Conservation (phyloP, 345 rosid species). For the Camelina neglecta region DNA sequence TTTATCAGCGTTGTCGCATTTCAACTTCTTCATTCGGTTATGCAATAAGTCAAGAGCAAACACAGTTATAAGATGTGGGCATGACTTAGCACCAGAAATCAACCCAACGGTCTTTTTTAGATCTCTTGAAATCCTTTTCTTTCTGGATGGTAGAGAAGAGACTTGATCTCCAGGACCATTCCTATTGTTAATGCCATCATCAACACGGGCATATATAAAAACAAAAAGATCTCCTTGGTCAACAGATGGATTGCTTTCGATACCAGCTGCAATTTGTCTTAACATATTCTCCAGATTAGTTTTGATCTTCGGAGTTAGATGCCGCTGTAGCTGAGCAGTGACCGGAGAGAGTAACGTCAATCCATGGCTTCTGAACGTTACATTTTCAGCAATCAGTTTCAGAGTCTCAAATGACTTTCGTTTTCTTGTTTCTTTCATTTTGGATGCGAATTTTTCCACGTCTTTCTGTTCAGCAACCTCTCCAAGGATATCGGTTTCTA, state of each 20-base stretch:
- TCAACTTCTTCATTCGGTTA: slow-evolving; percentile 60
- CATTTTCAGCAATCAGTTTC: slow-evolving; percentile 67
- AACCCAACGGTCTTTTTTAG: slow-evolving; percentile 42
- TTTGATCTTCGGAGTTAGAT: slow-evolving; percentile 74
- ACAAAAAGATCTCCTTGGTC: slow-evolving; percentile 73
- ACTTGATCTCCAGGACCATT: slow-evolving; percentile 46
- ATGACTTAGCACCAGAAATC: slow-evolving; percentile 50
- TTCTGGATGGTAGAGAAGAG: slow-evolving; percentile 37
- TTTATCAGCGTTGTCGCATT: slow-evolving; percentile 51
- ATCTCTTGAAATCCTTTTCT: slow-evolving; percentile 41
- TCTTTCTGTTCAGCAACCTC: slow-evolving; percentile 93
- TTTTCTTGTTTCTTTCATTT: slow-evolving; percentile 89
- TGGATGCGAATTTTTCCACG: slow-evolving; percentile 77
- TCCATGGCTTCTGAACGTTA: slow-evolving; percentile 73
- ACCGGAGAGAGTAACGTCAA: slow-evolving; percentile 73
- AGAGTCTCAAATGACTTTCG: slow-evolving; percentile 76
- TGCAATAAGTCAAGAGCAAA: slow-evolving; percentile 77
- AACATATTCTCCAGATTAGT: slow-evolving; percentile 75
- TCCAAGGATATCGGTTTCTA: slow-evolving; percentile 80
- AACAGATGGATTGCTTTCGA: slow-evolving; percentile 78
- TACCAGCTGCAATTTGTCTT: slow-evolving; percentile 73
- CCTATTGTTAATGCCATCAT: slow-evolving; percentile 63
- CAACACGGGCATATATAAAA: slow-evolving; percentile 66
- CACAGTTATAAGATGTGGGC: slow-evolving; percentile 72
- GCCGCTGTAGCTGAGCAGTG: slow-evolving; percentile 63